phyloP scores from a whole-genome alignment of 306 rosid species.

The Cyclanthera cordifolia region DNA sequence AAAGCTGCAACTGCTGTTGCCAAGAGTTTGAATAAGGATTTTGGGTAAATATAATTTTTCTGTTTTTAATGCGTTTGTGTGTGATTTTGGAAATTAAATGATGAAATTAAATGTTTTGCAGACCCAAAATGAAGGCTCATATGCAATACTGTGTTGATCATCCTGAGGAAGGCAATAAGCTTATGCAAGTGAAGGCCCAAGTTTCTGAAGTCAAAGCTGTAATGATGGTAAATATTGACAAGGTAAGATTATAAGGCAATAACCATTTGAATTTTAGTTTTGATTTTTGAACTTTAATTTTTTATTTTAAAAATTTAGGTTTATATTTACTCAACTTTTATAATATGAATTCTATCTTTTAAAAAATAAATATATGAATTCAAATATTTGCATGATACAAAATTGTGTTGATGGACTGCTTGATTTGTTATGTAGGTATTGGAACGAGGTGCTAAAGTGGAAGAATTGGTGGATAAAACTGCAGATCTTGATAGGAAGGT shows the following conservation, averaged over 20 bases:
- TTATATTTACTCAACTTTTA: too few species aligned
- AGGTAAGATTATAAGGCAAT: neutral
- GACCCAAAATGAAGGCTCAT: conserved; percentile 18
- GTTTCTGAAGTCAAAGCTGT: conserved; percentile 17
- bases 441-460: conserved; percentile 90
- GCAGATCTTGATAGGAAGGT: too few species aligned
- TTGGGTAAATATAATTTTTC: conserved; percentile 6
- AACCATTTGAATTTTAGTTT: too few species aligned
- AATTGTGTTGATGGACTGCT: too few species aligned
- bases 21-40: conserved; percentile 16
- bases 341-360: too few species aligned
- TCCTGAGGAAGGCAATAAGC: conserved; percentile 16
- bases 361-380: too few species aligned
- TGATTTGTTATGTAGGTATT: conserved; percentile 39
- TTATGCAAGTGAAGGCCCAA: conserved; percentile 13
- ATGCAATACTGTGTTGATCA: conserved; percentile 18
- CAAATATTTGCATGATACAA: too few species aligned
- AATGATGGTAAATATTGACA: conserved; percentile 14
- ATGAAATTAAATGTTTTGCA: neutral
- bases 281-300: too few species aligned
- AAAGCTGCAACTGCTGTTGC: conserved; percentile 17
- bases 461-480: conserved; percentile 79
- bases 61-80: too few species aligned
- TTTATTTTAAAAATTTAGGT: too few species aligned
- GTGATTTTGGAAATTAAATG: neutral